Conservation (phyloP, 2,329 filamentous ascomycete genomes). For the Alternaria postmessia region DNA sequence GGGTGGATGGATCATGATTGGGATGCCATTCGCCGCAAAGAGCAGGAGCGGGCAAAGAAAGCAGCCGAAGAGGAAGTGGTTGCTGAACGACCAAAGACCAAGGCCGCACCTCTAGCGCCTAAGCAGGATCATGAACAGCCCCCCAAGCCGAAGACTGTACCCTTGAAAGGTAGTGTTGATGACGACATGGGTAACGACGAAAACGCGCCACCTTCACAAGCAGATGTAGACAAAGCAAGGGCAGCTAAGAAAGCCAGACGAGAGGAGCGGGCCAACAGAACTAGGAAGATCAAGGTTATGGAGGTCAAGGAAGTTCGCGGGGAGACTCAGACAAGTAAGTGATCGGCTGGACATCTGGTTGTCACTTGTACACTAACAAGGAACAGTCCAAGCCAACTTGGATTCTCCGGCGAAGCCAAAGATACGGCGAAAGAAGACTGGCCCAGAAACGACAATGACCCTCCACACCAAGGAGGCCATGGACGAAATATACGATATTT, state of each 20-base stretch:
- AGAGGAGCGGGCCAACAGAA: slow-evolving; percentile 60
- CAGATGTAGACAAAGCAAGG: slow-evolving; percentile 67
- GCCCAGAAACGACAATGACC: slow-evolving; percentile 92
- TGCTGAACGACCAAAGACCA: slow-evolving; percentile 21
- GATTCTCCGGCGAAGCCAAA: slow-evolving; percentile 84
- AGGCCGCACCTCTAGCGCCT: slow-evolving; percentile 25
- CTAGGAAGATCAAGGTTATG: slow-evolving; percentile 73
- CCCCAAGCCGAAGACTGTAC: slow-evolving; percentile 37
- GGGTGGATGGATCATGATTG: slow-evolving; percentile 70
- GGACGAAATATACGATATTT: slow-evolving; percentile 97
- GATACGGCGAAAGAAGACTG: slow-evolving; percentile 75
- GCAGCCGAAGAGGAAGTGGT: slow-evolving; percentile 25
- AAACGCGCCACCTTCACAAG: slow-evolving; percentile 55
- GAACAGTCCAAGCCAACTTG: slow-evolving; percentile 85
- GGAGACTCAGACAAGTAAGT: slow-evolving; percentile 90
- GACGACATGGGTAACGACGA: slow-evolving; percentile 54
- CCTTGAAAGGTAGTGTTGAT: slow-evolving; percentile 46
- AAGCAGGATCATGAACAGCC: slow-evolving; percentile 27
- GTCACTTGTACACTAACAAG: slow-evolving; percentile 23
- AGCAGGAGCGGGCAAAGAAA: slow-evolving; percentile 39
- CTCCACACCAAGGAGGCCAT: slow-evolving; percentile 94
- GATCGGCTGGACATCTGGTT: background rate
- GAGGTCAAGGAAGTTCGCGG: slow-evolving; percentile 72
- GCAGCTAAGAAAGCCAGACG: slow-evolving; percentile 56
- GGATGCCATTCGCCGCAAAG: slow-evolving; percentile 48